These are phyloP conservation scores for Xylariomycetidae sp. DNA, from an alignment of 2,329 filamentous ascomycete genomes.

Conservation along the genomic window DNA sequence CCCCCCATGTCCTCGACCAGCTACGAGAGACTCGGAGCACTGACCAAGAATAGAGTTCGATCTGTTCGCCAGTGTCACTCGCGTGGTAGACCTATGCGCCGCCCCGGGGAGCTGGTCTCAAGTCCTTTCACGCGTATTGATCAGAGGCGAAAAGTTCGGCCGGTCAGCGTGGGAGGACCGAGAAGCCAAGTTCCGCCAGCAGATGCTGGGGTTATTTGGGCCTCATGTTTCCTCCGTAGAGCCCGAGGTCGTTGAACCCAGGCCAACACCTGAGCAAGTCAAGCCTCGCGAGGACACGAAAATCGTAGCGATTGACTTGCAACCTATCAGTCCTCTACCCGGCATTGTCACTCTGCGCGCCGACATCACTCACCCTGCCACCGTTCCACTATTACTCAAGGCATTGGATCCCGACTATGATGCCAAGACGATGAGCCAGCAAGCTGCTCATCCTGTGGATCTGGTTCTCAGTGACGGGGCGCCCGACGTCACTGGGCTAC, in stretches of 20 bases:
- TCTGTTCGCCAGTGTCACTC: slow-evolving; percentile 81
- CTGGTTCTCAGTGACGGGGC: slow-evolving; percentile 93
- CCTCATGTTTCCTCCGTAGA: slow-evolving; percentile 20
- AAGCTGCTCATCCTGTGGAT: slow-evolving; percentile 75
- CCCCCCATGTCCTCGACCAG: slow-evolving; percentile 1
- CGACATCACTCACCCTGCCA: slow-evolving; percentile 96
- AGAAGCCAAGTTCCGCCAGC: slow-evolving; percentile 60
- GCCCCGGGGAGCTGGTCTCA: slow-evolving; percentile 97
- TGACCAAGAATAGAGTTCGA: slow-evolving; percentile 76
- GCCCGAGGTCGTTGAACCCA: slow-evolving; percentile 14
- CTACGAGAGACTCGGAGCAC: slow-evolving; percentile 8
- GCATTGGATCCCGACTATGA: slow-evolving; percentile 74
- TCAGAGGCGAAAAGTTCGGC: slow-evolving; percentile 89
- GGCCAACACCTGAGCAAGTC: slow-evolving; percentile 20
- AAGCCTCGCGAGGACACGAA: slow-evolving; percentile 67
- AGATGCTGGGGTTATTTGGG: slow-evolving; percentile 52
- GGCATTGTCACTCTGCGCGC: slow-evolving; percentile 90
- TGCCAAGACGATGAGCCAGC: slow-evolving; percentile 36
- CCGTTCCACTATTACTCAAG: slow-evolving; percentile 80
- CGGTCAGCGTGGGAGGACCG: slow-evolving; percentile 82
- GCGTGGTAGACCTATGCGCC: slow-evolving; percentile 93
- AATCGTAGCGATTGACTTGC: slow-evolving; percentile 92
- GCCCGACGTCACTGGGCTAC: slow-evolving; percentile 91
- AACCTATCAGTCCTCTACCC: slow-evolving; percentile 90
- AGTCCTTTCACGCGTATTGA: slow-evolving; percentile 86